Evolutionary conservation across 352 stramenopile species (phyloP), one percentile per base, ranked within the genome.

Genomic region (Pythium oligandrum): DNA sequence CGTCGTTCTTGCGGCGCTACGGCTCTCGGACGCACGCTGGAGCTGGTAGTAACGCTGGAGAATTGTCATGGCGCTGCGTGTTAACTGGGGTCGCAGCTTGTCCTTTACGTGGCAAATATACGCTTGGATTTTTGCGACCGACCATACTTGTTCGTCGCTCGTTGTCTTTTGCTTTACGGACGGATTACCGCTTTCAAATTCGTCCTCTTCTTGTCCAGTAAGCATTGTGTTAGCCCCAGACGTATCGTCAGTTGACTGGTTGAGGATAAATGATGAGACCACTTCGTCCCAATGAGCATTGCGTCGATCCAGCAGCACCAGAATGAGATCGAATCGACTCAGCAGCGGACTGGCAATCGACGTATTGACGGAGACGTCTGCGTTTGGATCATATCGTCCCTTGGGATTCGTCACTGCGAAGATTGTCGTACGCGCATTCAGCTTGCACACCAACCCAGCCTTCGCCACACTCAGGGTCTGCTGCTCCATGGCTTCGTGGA

Each of bases 401-500:
- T 88, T 91, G 11, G 96, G 90, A 68, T 98, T 99, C 60, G 92
- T 98, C 38, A 98, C 93, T 6, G 95, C 96, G 51, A 99, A 96
- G 32, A 99, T 90, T 2, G 93, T 98, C 4, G 92, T 96, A 44
- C 96, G 71, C 40, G 92, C 93, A 58, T 98, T 98, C 12, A 99
- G 69, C 63, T 98, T 98, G 59, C 89, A 98, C 43, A 99, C 92
- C n/a, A 99, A 83, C 0, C 96, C 96, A 35, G 95, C 96, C 69
- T 99, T 99, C 8, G 96, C 96, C 1, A 99, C 94, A 34, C 85
- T 97, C 17, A 99, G 69, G 8, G 94, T 98, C 60, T 99, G 96
- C 66, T 99, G 96, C 72, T 99, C 96, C 96, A 99, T 98, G 12
- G 96, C 96, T 68, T 98, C 91, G 63, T 98, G 94, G 56, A 98